Evolutionary conservation across 371 early-diverging fungal genomes (phyloP).

Genomic region (Mortierella sp.): DNA sequence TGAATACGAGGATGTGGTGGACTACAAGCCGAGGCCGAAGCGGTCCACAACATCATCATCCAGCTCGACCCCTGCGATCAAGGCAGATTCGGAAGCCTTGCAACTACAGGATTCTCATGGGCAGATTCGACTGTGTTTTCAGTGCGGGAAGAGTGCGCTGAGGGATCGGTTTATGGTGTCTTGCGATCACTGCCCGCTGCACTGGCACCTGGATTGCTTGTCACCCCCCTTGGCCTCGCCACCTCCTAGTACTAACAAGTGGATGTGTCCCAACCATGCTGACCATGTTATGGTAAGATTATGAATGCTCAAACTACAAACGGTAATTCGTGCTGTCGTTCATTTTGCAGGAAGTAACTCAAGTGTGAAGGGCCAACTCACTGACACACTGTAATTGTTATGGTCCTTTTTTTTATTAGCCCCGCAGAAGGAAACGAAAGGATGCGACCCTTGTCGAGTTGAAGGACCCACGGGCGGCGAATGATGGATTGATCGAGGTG

Average conservation of each 20-base stretch:
- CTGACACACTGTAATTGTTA: not conserved
- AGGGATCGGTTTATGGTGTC: constrained; percentile 69
- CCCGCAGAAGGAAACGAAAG: constrained; percentile 43
- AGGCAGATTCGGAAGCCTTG: constrained; percentile 14
- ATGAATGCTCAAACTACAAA: no score
- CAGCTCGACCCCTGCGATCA: not conserved
- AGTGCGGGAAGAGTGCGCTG: constrained; percentile 72
- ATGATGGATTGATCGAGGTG: constrained; percentile 59
- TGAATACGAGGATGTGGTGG: constrained; percentile 65
- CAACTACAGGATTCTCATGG: constrained; percentile 65
- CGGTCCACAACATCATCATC: constrained; percentile 11
- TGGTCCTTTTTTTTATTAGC: constrained; percentile 10
- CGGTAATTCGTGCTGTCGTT: not conserved
- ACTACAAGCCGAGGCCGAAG: constrained; percentile 55
- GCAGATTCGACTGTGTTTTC: constrained; percentile 69
- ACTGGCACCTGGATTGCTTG: constrained; percentile 93
- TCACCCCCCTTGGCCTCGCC: constrained; percentile 80
- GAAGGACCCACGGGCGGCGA: constrained; percentile 26
- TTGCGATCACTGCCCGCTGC: constrained; percentile 89
- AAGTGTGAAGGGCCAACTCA: not conserved
- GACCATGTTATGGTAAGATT: constrained; percentile 31
- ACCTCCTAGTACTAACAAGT: constrained; percentile 75
- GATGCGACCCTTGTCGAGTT: constrained; percentile 27
- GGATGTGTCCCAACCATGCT: constrained; percentile 84
- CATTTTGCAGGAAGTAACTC: no score